A percentile compares a stretch with the other conserved stretches of the same genome.
phyloP scores from a whole-genome alignment of 257 asterid species.

The Sherardia arvensis region DNA sequence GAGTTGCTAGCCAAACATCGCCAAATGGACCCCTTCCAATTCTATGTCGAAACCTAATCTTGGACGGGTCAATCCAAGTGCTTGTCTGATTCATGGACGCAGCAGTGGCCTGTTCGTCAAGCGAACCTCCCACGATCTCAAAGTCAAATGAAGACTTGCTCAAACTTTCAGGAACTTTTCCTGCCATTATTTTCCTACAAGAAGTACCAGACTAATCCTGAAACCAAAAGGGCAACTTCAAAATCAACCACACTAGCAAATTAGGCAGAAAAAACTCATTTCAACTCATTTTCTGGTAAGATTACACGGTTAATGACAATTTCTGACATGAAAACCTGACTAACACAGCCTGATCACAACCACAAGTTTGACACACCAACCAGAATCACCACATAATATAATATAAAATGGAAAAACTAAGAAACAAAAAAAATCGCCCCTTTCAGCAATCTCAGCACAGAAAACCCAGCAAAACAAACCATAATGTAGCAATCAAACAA shows the following conservation, averaged over 20 bases:
- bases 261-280: not conserved
- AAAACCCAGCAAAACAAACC: no score
- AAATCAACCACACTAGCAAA: not conserved
- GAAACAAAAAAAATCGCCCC: no score
- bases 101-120: slow-evolving; percentile 33
- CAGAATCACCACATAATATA: no score
- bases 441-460: no score
- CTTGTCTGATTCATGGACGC: slow-evolving; percentile 35
- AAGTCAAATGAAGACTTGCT: slow-evolving; percentile 48
- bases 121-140: slow-evolving; percentile 60
- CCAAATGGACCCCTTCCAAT: slow-evolving; percentile 85
- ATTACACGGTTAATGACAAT: not conserved
- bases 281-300: not conserved
- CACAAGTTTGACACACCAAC: not conserved
- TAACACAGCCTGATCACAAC: not conserved
- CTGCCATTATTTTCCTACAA: slow-evolving; percentile 46
- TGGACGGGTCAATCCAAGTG: slow-evolving; percentile 64
- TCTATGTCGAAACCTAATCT: slow-evolving; percentile 69
- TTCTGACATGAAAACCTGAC: not conserved
- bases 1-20: slow-evolving; percentile 86
- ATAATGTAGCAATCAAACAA: no score
- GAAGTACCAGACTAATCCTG: not conserved
- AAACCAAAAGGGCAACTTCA: not conserved
- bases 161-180: slow-evolving; percentile 39
- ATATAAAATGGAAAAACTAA: no score